Conservation (phyloP, 2,329 filamentous ascomycete species). For the Fusarium nanum region DNA sequence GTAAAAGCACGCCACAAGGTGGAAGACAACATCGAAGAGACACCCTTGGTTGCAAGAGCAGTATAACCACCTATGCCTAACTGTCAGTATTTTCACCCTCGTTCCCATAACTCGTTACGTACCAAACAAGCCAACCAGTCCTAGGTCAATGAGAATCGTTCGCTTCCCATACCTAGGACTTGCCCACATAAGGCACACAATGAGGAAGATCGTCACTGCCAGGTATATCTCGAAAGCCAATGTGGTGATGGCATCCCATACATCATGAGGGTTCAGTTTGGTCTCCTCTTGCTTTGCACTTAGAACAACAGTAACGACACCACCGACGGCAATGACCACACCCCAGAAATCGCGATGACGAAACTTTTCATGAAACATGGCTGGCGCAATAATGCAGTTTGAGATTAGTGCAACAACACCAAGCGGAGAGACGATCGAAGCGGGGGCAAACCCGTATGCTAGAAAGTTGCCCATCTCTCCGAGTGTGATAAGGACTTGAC, state of each 20-base stretch:
- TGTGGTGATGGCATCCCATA: constrained; percentile 88
- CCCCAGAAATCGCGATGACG: constrained; percentile 87
- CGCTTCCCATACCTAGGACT: constrained; percentile 86
- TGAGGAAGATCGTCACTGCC: constrained; percentile 78
- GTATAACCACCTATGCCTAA: constrained; percentile 83
- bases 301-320: constrained; percentile 91
- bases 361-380: constrained; percentile 92
- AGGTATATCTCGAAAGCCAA: constrained; percentile 94
- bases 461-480: constrained; percentile 97
- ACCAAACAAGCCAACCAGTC: constrained; percentile 94
- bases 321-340: constrained; percentile 85
- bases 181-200: constrained; percentile 80
- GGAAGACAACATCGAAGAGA: constrained; percentile 93
- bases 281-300: constrained; percentile 91
- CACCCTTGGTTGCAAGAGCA: constrained; percentile 94
- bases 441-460: constrained; percentile 96
- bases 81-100: constrained; percentile 17
- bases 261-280: constrained; percentile 89
- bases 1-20: constrained; percentile 89
- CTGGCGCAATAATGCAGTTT: constrained; percentile 95
- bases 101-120: constrained; percentile 50
- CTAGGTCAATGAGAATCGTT: constrained; percentile 91
- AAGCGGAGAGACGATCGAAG: constrained; percentile 94
- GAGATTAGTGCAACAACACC: constrained; percentile 97
- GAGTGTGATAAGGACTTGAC: constrained; percentile 90